phyloP scores from a whole-genome alignment of 1,284 basidiomycete species.

The Melampsora americana region DNA sequence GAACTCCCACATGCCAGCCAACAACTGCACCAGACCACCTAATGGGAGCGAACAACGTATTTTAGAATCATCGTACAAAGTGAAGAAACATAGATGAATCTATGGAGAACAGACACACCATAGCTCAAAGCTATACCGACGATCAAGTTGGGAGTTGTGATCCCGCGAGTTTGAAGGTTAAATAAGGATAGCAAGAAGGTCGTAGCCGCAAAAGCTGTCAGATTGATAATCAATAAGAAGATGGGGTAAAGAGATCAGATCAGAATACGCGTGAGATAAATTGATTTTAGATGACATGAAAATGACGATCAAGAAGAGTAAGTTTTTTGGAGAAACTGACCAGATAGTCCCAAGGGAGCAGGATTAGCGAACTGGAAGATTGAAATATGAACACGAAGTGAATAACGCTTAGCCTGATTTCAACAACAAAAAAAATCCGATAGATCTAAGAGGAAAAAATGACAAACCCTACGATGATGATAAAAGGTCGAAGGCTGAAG shows the following conservation, averaged over 20 bases:
- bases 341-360: neutral
- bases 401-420: too few species aligned
- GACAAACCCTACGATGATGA: neutral
- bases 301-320: too few species aligned
- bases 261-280: neutral
- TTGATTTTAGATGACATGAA: too few species aligned
- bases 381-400: too few species aligned
- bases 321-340: neutral
- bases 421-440: too few species aligned
- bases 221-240: neutral
- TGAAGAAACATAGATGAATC: neutral
- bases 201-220: constrained; percentile 57
- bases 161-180: constrained; percentile 55
- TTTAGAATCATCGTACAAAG: neutral
- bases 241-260: neutral
- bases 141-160: constrained; percentile 65
- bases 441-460: neutral
- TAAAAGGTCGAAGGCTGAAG: neutral
- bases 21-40: constrained; percentile 72
- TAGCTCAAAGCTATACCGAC: constrained; percentile 77
- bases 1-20: constrained; percentile 61
- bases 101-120: constrained; percentile 1
- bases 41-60: constrained; percentile 31
- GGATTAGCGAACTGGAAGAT: neutral
- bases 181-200: constrained; percentile 59